Evolutionary conservation across 1,284 basidiomycete genomes (phyloP).

Genomic region (Ustilago crameri): DNA sequence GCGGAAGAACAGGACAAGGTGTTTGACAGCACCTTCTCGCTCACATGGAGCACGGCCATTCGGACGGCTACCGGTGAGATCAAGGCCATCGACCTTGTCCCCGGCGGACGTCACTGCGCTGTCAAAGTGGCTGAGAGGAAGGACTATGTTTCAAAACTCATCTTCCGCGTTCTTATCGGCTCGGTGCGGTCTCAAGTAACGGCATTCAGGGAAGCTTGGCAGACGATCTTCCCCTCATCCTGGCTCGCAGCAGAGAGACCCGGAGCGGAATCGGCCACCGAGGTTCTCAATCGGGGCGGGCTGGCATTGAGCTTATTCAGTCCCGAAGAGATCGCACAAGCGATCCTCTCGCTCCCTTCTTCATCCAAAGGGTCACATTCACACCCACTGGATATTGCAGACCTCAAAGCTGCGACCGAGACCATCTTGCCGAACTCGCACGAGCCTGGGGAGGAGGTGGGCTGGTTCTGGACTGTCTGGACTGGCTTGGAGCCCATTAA

Average conservation of each 20-base stretch:
- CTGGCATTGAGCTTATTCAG: conserved; percentile 37
- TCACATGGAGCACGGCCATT: conserved; percentile 42
- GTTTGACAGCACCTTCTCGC: conserved; percentile 38
- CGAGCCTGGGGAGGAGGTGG: not conserved
- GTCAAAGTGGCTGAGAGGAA: conserved; percentile 27
- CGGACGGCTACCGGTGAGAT: conserved; percentile 10
- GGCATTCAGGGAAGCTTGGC: conserved; percentile 37
- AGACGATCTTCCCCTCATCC: conserved; percentile 22
- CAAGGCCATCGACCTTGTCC: conserved; percentile 32
- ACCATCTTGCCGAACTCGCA: conserved; percentile 11
- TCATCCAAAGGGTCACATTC: conserved; percentile 3
- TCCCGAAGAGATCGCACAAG: conserved; percentile 17
- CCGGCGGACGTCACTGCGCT: conserved; percentile 35
- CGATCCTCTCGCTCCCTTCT: conserved; percentile 21
- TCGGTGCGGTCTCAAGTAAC: conserved; percentile 21
- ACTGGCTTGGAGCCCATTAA: conserved; percentile 7
- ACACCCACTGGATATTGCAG: conserved; percentile 35
- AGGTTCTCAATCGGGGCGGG: conserved; percentile 26
- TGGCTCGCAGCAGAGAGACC: conserved; percentile 5
- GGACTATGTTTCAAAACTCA: conserved; percentile 28
- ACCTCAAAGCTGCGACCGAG: conserved; percentile 32
- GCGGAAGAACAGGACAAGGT: conserved; percentile 7
- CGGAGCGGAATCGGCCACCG: conserved; percentile 18
- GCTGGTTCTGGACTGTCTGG: conserved; percentile 53
- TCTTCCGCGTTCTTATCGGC: conserved; percentile 33